Base-by-base conservation (phyloP, 352 stramenopile genomes). In the Globisporangium alternatum region DNA sequence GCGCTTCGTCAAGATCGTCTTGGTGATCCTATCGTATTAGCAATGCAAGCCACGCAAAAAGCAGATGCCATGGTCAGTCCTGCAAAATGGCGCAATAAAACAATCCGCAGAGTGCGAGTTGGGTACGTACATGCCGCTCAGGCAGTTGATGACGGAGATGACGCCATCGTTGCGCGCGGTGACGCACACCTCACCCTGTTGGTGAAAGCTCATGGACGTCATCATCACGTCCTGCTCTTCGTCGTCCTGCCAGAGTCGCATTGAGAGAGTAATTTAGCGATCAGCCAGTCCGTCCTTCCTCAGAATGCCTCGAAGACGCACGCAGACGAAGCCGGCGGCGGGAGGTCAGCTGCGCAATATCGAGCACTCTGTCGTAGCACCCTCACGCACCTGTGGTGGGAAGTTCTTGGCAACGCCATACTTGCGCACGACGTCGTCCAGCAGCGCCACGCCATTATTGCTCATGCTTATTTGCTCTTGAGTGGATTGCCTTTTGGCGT, bases 1-100 rank as follows among this genome's bases (percentile, higher is more conserved):
- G 61, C 81, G 81, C 69, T 93, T 93, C 45, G 83, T 89, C 56
- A 93, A 78, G 62, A 96, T 91, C 25, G 83, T 91, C 75, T 96
- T 96, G 58, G 78, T 85, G 65, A 90, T 76, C 52, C 87, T 96
- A 57, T 41, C n/a, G 10, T 55, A 43, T 43, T 8, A 43, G 9
- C 10, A 9, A 43, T 28, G 2, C 6, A 54, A 13, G 10, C 15
- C 15, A 28, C 25, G 25, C 25, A 47, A 13, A 47, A 15, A 13
- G 8, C 33, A 39, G 33, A 39, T 39, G 1, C 33, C 15, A 47
- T 44, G 3, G 37, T 47, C 41, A 47, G 41, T 47, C 37, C 8
- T 15, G 41, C 41, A 9, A 13, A n/a, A 19, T 17, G 8, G 41
- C 37, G 13, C 37, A 19, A 19, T 44, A 15, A 12, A 44, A 44